Percentiles rank a stretch among this genome's conserved stretches.
These are phyloP conservation scores for Citrus reticulata DNA, from an alignment of 345 rosid genomes.

Conservation along the genomic window DNA sequence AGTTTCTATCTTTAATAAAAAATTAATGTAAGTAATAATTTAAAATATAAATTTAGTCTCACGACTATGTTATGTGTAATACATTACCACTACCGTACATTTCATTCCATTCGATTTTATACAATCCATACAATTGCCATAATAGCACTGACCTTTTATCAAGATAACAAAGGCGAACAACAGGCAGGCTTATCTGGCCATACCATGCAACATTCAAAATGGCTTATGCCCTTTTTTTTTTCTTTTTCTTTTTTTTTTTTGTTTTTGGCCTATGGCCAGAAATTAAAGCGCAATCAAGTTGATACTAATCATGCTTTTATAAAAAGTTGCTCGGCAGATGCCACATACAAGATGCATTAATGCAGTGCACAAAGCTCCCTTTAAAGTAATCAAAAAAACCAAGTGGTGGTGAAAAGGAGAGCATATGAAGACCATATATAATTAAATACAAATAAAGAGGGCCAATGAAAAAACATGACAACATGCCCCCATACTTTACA, in stretches of 20 bases:
- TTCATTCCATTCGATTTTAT: too few relatives aligned
- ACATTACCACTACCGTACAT: too few relatives aligned
- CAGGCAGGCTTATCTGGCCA: not conserved
- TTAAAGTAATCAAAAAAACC: not conserved
- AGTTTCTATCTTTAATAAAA: too few relatives aligned
- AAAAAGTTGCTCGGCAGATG: constrained; percentile 9
- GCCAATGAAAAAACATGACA: not conserved
- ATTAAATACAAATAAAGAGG: not conserved
- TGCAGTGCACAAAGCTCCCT: constrained; percentile 1
- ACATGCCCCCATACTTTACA: not conserved
- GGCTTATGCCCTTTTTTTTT: not conserved
- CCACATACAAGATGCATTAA: constrained; percentile 4
- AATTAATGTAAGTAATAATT: too few relatives aligned
- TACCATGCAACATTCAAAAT: not conserved
- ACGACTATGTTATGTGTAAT: too few relatives aligned
- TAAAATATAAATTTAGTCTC: too few relatives aligned
- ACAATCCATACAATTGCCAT: too few relatives aligned
- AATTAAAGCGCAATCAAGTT: not conserved
- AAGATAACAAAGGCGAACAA: too few relatives aligned
- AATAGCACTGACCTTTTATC: too few relatives aligned
- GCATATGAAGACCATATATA: not conserved
- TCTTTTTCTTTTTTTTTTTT: not conserved
- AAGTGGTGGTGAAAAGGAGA: not conserved
- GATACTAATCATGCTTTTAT: constrained; percentile 10
- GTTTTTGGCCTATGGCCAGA: not conserved